A percentile compares a stretch with the other conserved stretches of the same genome.
Conservation (phyloP, 2,329 filamentous ascomycete species). For the Tolypocladium amazonense region DNA sequence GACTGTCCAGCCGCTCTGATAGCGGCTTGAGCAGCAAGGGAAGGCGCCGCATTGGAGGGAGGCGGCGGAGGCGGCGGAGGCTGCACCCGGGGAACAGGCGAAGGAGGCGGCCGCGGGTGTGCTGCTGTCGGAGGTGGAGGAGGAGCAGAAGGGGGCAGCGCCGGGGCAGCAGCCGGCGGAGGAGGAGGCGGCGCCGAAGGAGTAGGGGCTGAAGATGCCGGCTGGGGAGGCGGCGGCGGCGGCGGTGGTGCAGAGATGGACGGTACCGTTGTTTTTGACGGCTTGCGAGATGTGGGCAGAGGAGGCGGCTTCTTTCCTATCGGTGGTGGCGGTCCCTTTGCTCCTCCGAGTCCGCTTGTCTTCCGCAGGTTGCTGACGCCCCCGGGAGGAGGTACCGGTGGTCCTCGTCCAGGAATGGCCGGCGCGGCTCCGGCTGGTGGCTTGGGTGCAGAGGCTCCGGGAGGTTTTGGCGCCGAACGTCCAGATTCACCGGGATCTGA, state of each 20-base stretch:
- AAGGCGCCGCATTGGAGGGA: constrained; percentile 17
- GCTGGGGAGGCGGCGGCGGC: constrained; percentile 21
- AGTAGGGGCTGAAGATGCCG: constrained; percentile 27
- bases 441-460: constrained; percentile 42
- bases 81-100: constrained; percentile 27
- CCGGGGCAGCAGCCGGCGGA: constrained; percentile 31
- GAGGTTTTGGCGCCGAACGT: constrained; percentile 31
- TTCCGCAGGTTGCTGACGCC: constrained; percentile 44
- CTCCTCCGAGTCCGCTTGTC: constrained; percentile 28
- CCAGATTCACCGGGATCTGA: constrained; percentile 56
- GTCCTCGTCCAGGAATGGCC: constrained; percentile 39
- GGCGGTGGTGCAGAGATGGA: constrained; percentile 16
- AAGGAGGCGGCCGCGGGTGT: constrained; percentile 22
- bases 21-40: constrained; percentile 32
- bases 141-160: constrained; percentile 33
- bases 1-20: constrained; percentile 32
- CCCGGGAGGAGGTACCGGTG: constrained; percentile 30
- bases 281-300: constrained; percentile 49
- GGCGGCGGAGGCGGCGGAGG: constrained; percentile 16
- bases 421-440: constrained; percentile 51
- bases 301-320: constrained; percentile 67
- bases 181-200: constrained; percentile 30
- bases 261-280: constrained; percentile 27
- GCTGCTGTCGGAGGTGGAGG: constrained; percentile 30
- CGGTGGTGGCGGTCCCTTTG: constrained; percentile 55